These are phyloP conservation scores for Pythium phragmitis DNA, from an alignment of 352 stramenopile species.

Conservation along the genomic window DNA sequence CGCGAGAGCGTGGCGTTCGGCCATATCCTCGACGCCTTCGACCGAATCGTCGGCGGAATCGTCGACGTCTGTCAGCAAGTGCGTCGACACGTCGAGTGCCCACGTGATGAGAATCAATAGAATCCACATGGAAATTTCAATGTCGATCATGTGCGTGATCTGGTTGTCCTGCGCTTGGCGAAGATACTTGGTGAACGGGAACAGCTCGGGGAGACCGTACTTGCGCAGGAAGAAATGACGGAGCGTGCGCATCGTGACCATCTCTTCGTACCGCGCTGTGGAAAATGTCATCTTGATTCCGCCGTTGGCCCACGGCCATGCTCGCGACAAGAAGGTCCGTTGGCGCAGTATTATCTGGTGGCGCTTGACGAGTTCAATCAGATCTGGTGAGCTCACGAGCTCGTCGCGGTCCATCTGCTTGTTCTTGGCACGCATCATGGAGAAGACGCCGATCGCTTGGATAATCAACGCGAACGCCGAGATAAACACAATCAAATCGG, in stretches of 20 bases:
- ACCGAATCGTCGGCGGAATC: too few species aligned
- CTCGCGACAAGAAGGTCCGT: conserved; percentile 7
- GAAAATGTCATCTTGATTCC: conserved; percentile 5
- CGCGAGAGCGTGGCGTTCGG: conserved; percentile 14
- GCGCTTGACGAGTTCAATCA: conserved; percentile 24
- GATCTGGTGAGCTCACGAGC: conserved; percentile 24
- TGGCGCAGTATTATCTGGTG: conserved; percentile 21
- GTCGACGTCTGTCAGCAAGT: conserved; percentile 2
- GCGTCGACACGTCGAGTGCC: conserved; percentile 7
- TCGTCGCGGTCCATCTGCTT: conserved; percentile 24
- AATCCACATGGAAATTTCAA: conserved; percentile 56
- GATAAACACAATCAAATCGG: conserved; percentile 38
- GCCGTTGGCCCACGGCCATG: conserved; percentile 6
- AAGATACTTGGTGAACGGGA: conserved; percentile 50
- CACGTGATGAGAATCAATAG: conserved; percentile 19
- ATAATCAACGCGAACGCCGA: conserved; percentile 31
- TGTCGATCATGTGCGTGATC: conserved; percentile 72
- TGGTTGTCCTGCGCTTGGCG: conserved; percentile 44
- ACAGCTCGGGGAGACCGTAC: conserved; percentile 24
- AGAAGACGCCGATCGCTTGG: conserved; percentile 33
- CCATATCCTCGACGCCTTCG: not conserved
- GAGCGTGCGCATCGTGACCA: conserved; percentile 19
- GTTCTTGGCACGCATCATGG: conserved; percentile 30
- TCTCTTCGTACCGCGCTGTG: conserved; percentile 13
- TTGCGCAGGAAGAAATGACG: conserved; percentile 25